These are phyloP conservation scores for Tulasnella sp. DNA, from an alignment of 768 basidiomycete species.

Conservation along the genomic window DNA sequence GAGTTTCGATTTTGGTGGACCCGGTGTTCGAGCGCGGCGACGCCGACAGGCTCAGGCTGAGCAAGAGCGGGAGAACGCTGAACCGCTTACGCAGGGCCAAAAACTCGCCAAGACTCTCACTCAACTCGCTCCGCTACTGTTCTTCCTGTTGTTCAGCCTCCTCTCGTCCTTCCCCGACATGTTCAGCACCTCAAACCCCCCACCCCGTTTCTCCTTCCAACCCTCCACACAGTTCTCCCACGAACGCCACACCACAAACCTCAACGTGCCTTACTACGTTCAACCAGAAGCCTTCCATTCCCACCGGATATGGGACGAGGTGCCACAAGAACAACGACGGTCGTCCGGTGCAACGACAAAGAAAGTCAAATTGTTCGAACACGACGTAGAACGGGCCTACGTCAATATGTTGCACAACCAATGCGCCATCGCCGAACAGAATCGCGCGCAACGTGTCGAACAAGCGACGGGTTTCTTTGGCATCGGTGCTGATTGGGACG, in stretches of 20 bases:
- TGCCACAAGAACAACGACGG: slow-evolving; percentile 41
- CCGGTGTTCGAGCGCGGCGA: slow-evolving; percentile 40
- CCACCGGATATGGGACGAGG: slow-evolving; percentile 68
- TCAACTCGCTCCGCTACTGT: slow-evolving; percentile 81
- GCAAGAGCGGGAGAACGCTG: slow-evolving; percentile 46
- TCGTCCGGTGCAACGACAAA: slow-evolving; percentile 42
- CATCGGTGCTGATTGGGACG: slow-evolving; percentile 89
- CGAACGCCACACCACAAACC: slow-evolving; percentile 68
- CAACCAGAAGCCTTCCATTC: slow-evolving; percentile 71
- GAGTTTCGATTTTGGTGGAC: slow-evolving; percentile 18
- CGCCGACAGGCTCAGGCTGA: slow-evolving; percentile 23
- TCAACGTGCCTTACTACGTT: slow-evolving; percentile 83
- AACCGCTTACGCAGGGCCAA: slow-evolving; percentile 40
- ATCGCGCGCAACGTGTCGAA: slow-evolving; percentile 71
- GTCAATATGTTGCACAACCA: slow-evolving; percentile 67
- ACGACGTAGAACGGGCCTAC: slow-evolving; percentile 72
- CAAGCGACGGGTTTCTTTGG: slow-evolving; percentile 86
- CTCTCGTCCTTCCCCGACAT: slow-evolving; percentile 69
- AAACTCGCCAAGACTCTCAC: slow-evolving; percentile 56
- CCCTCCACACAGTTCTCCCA: slow-evolving; percentile 62
- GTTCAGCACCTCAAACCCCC: slow-evolving; percentile 56
- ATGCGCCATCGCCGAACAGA: slow-evolving; percentile 71
- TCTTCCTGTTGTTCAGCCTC: slow-evolving; percentile 84
- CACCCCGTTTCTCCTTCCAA: slow-evolving; percentile 77
- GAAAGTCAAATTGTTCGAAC: slow-evolving; percentile 69